Evolutionary conservation across 164 flowering plant species (phyloP).

Genomic region (Umbellularia californica): DNA sequence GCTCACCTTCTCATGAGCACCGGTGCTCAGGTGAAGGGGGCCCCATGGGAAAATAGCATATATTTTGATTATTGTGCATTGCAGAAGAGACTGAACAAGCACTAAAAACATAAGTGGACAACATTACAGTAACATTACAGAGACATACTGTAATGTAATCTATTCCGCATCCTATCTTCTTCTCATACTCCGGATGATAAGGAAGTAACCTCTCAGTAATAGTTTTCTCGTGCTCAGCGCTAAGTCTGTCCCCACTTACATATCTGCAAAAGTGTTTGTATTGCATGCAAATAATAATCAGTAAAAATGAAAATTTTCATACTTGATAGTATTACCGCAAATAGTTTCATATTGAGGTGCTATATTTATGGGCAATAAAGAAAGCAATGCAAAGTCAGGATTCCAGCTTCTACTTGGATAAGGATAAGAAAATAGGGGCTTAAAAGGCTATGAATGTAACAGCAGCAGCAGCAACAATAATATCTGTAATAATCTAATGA

Average conservation of each 20-base stretch:
- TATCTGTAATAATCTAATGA: neutral
- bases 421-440: neutral
- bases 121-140: neutral
- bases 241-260: slow-evolving; percentile 60
- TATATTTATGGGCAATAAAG: neutral
- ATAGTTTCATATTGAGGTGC: neutral
- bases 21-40: too few species aligned
- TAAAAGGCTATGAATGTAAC: neutral
- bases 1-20: too few species aligned
- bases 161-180: slow-evolving; percentile 80
- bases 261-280: slow-evolving; percentile 46
- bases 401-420: neutral
- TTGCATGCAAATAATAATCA: neutral
- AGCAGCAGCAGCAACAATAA: neutral
- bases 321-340: neutral
- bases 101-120: neutral
- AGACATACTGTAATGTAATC: slow-evolving; percentile 68
- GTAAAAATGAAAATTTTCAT: neutral
- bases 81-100: neutral
- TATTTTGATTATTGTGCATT: neutral
- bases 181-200: slow-evolving; percentile 69
- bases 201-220: slow-evolving; percentile 76
- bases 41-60: neutral
- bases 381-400: neutral
- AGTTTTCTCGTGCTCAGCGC: slow-evolving; percentile 64